Conservation (phyloP, 768 basidiomycete genomes). For the Tulasnella sp. region DNA sequence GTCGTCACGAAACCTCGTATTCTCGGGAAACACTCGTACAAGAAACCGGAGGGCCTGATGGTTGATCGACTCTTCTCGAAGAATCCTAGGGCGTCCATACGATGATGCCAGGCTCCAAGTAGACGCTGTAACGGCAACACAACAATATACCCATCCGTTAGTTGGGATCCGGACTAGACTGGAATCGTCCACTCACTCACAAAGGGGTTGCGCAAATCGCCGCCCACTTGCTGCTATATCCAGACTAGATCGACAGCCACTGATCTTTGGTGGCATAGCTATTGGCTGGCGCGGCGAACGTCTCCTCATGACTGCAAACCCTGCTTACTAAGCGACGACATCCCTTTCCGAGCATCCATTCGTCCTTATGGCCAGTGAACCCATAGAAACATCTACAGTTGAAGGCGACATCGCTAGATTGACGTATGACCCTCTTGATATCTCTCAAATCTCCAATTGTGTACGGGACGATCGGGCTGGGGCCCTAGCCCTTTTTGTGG, state of each 20-base stretch:
- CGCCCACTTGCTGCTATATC: neutral
- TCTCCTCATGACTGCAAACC: neutral
- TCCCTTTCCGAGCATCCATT: neutral
- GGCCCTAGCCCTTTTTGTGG: slow-evolving; percentile 65
- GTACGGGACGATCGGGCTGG: slow-evolving; percentile 56
- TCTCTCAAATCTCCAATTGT: slow-evolving; percentile 43
- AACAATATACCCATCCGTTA: too few species aligned
- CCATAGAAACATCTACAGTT: neutral
- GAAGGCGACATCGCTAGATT: slow-evolving; percentile 43
- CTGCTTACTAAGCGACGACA: neutral
- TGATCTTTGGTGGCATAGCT: neutral
- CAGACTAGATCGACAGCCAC: neutral
- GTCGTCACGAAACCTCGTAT: too few species aligned
- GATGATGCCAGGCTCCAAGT: too few species aligned
- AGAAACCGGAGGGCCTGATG: too few species aligned
- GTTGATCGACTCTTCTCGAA: too few species aligned
- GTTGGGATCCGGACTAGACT: too few species aligned
- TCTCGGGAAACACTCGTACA: too few species aligned
- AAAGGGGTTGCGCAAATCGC: too few species aligned
- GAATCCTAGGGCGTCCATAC: too few species aligned
- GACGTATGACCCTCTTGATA: slow-evolving; percentile 47
- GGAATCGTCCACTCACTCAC: too few species aligned
- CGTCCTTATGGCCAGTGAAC: neutral
- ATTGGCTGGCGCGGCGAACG: neutral
- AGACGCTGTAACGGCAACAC: too few species aligned